phyloP scores from a whole-genome alignment of 2,329 filamentous ascomycete species.

The Geosmithia flava region DNA sequence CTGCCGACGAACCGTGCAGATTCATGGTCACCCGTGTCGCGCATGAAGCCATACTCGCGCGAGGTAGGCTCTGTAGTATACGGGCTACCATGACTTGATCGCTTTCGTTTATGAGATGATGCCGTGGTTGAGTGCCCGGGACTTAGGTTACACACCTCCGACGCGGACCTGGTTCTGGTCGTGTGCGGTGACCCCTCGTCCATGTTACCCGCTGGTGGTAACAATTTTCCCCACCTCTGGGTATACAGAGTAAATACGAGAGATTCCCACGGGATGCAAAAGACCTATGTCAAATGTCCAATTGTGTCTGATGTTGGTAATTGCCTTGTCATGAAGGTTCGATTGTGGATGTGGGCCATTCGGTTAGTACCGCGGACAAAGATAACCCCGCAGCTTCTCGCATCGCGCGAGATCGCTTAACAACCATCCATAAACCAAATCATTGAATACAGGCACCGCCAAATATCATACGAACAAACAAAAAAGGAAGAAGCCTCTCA shows the following conservation, averaged over 20 bases:
- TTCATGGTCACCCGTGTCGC: slow-evolving; percentile 29
- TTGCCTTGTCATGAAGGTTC: too few relatives aligned
- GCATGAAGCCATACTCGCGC: slow-evolving; percentile 30
- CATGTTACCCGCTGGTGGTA: too few relatives aligned
- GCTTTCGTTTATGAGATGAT: slow-evolving; percentile 16
- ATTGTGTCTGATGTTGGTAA: too few relatives aligned
- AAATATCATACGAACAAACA: too few relatives aligned
- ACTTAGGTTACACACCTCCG: slow-evolving; percentile 10
- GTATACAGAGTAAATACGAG: too few relatives aligned
- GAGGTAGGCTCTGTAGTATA: slow-evolving; percentile 9
- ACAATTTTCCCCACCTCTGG: too few relatives aligned
- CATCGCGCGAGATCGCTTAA: too few relatives aligned
- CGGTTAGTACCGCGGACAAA: not conserved
- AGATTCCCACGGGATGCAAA: too few relatives aligned
- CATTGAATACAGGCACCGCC: too few relatives aligned
- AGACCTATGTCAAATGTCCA: too few relatives aligned
- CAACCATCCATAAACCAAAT: too few relatives aligned
- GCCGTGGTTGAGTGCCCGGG: slow-evolving; percentile 7
- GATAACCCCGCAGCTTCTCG: not conserved
- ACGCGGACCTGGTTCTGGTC: slow-evolving; percentile 7
- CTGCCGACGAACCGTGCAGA: slow-evolving; percentile 43
- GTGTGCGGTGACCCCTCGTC: slow-evolving; percentile 8
- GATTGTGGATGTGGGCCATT: too few relatives aligned
- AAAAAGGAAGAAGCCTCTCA: not conserved
- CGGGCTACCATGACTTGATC: slow-evolving; percentile 6